Base-by-base conservation (phyloP, 2,329 filamentous ascomycete genomes). In the Botrytis paeoniae region DNA sequence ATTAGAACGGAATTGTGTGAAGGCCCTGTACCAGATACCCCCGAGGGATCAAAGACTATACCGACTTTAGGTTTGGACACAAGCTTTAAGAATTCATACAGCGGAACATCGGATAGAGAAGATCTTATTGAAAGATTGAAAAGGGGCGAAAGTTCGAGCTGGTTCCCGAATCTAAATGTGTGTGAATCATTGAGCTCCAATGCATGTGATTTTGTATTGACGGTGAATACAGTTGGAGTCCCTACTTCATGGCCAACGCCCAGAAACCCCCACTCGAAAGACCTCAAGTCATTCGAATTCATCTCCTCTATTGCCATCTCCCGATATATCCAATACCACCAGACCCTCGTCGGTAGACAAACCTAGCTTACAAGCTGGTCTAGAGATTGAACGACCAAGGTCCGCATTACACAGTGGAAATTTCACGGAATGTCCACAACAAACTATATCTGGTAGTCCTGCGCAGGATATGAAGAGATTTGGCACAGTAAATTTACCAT, bases 91-190 rank as follows among this genome's bases (percentile, higher is more conserved):
- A 78, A 76, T 65, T 69, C 75, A 41, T 73, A 64, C 54, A 72
- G 75, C 74, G 75, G 71, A 65, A 78, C 75, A 45, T 86, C 85
- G 29, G 90, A 94, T 81, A 88, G 95, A 76, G 89, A 89, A 73
- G 92, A 95, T 81, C 85, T 97, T 78, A 98, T 98, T 73, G 89
- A 94, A 82, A 88, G 91, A 76, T 86, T 98, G 77, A 98, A 98
- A 84, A 89, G 88, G 81, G 90, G 89, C 45, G 90, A 94, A 82
- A 92, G 89, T 79, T 91, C 93, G 54, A 89, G 89, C 7, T 96
- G 93, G 93, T 85, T 91, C 57, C 88, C 89, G 41, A 89, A 86
- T 80, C 86, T 87, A 78, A 86, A 88, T 85, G 91, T 89, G 83
- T 71, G 85, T 73, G 43, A 69, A 54, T 41, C 37, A 59, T 71